phyloP scores from a whole-genome alignment of 2,329 filamentous ascomycete genomes.

The Epichloe sp. region DNA sequence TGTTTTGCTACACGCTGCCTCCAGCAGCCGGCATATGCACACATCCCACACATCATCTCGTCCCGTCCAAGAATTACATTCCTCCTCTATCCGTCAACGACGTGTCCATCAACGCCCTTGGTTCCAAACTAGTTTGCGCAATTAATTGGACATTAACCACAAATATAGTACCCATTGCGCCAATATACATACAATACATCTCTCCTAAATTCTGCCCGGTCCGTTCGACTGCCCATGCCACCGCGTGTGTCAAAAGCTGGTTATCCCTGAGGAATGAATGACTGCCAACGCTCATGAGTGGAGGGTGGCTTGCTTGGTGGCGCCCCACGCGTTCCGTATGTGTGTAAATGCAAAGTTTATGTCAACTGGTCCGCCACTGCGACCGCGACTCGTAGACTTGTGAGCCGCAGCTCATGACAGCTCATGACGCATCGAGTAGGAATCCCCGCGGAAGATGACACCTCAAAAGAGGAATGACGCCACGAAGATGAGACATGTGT shows the following conservation, averaged over 20 bases:
- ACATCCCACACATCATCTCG: not conserved
- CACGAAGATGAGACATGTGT: slow-evolving; percentile 36
- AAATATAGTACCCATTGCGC: not conserved
- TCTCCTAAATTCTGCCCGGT: not conserved
- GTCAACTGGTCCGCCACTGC: not conserved
- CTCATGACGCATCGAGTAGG: no score
- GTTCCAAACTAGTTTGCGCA: not conserved
- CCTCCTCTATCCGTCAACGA: not conserved
- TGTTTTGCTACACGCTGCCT: slow-evolving; percentile 1
- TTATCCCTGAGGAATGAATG: not conserved
- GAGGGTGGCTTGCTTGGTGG: not conserved
- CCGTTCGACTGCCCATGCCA: not conserved
- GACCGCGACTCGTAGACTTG: not conserved
- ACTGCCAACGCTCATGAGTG: not conserved
- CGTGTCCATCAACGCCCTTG: not conserved
- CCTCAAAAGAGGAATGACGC: slow-evolving; percentile 20
- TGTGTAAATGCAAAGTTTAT: not conserved
- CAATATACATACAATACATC: not conserved
- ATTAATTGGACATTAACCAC: not conserved
- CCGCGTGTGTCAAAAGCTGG: not conserved
- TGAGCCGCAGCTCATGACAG: no score
- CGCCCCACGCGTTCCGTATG: not conserved
- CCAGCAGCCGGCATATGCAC: not conserved
- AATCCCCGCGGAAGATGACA: not conserved
- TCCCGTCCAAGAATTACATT: not conserved